Percentiles rank a stretch among this genome's conserved stretches.
Evolutionary conservation across 306 rosid species (phyloP).

Genomic region (Begonia fuchsioides): DNA sequence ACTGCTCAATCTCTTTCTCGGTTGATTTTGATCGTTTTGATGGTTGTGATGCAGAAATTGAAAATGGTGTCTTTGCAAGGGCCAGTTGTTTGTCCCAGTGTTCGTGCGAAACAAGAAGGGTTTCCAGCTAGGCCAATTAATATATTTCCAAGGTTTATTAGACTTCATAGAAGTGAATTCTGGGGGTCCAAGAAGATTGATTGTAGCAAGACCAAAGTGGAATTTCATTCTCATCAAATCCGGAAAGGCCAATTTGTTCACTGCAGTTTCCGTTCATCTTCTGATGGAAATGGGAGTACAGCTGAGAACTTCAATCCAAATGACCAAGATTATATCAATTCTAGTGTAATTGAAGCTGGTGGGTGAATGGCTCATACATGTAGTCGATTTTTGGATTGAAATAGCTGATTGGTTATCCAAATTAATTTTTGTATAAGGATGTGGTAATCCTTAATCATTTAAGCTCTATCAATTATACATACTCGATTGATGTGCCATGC

Average conservation of each 20-base stretch:
- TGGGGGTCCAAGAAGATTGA: conserved; percentile 37
- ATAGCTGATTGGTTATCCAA: too few relatives aligned
- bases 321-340: conserved; percentile 74
- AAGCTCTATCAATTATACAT: background rate
- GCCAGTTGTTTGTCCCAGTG: conserved; percentile 65
- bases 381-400: background rate
- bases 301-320: conserved; percentile 75
- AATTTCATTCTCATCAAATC: conserved; percentile 23
- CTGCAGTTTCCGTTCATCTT: conserved; percentile 58
- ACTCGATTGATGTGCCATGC: conserved; percentile 12
- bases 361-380: conserved; percentile 14
- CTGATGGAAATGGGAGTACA: conserved; percentile 65
- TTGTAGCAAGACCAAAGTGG: conserved; percentile 22
- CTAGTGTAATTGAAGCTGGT: conserved; percentile 91
- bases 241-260: conserved; percentile 30
- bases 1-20: too few relatives aligned
- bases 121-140: conserved; percentile 35
- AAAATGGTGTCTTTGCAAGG: conserved; percentile 70
- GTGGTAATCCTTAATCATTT: background rate
- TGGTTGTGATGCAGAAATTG: conserved; percentile 14
- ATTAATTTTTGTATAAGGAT: too few relatives aligned
- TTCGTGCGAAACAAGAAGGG: conserved; percentile 48
- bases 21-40: too few relatives aligned
- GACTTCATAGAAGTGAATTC: conserved; percentile 40
- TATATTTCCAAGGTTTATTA: conserved; percentile 26